These are phyloP conservation scores for Venturia pyrina DNA, from an alignment of 2,329 filamentous ascomycete species.

Conservation along the genomic window DNA sequence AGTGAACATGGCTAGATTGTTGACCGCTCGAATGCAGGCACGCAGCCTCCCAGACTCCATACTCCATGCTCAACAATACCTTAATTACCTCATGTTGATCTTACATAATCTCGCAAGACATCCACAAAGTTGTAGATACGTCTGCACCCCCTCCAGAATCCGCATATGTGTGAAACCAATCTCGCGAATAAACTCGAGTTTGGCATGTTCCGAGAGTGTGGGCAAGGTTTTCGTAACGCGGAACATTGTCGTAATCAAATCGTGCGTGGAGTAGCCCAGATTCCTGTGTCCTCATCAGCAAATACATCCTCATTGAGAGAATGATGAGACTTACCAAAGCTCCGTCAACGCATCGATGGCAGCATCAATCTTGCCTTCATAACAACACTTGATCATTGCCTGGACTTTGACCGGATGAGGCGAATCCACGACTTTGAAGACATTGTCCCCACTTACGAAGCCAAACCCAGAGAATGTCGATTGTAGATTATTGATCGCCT, in stretches of 20 bases:
- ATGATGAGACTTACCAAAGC: conserved; percentile 53
- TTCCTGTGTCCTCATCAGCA: conserved; percentile 32
- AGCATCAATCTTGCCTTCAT: conserved; percentile 80
- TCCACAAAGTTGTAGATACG: conserved; percentile 83
- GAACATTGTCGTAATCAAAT: conserved; percentile 99
- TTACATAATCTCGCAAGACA: conserved; percentile 85
- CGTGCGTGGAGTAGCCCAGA: conserved; percentile 93
- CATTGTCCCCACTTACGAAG: conserved; percentile 94
- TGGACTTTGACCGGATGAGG: conserved; percentile 98
- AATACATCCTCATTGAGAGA: too few species aligned
- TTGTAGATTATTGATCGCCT: conserved; percentile 97
- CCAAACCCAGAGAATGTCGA: conserved; percentile 89
- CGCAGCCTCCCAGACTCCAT: background rate
- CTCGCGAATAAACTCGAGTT: conserved; percentile 95
- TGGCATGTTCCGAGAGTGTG: conserved; percentile 83
- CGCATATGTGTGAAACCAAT: conserved; percentile 99
- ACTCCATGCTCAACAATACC: conserved; percentile 34
- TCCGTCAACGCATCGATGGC: conserved; percentile 81
- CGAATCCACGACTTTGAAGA: conserved; percentile 94
- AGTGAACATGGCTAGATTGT: too few species aligned
- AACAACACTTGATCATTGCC: conserved; percentile 95
- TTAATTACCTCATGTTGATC: conserved; percentile 83
- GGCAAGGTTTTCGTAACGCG: conserved; percentile 93
- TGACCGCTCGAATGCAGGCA: too few species aligned
- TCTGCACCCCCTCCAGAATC: conserved; percentile 95